These are phyloP conservation scores for Acanthamoeba royreba DNA, from an alignment of 208 protist genomes.

Conservation along the genomic window DNA sequence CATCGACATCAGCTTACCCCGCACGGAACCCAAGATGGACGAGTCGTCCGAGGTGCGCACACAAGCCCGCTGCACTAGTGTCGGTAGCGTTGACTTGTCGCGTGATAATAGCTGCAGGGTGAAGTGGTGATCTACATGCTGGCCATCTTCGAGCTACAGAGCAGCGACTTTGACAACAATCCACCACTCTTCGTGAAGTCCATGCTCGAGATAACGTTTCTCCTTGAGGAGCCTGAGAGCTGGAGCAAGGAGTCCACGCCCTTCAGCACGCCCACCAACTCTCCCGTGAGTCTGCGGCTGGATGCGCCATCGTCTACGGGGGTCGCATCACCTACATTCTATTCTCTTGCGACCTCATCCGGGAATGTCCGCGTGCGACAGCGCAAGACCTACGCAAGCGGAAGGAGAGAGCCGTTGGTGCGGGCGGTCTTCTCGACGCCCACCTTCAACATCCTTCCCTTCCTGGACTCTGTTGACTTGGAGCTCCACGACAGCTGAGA, in stretches of 20 bases:
- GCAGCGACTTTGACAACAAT: background rate
- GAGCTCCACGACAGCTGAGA: background rate
- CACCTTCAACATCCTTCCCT: background rate
- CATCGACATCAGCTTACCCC: background rate
- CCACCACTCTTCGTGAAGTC: background rate
- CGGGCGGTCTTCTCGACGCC: background rate
- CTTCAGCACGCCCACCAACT: no score
- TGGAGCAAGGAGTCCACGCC: no score
- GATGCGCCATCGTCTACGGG: no score
- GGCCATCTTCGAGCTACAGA: slow-evolving; percentile 6
- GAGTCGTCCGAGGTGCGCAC: background rate
- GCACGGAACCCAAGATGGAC: background rate
- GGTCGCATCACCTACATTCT: no score
- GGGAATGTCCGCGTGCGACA: no score
- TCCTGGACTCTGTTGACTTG: background rate
- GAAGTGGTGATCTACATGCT: background rate
- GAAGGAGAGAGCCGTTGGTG: no score
- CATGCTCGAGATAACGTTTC: background rate
- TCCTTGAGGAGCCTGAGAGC: background rate
- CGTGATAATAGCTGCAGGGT: background rate
- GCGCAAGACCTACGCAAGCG: no score
- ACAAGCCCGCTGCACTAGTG: background rate
- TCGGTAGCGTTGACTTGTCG: background rate
- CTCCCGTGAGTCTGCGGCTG: no score
- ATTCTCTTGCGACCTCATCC: no score